Evolutionary conservation across 179 eudicot species (phyloP).

Genomic region (Camellia oleifera): DNA sequence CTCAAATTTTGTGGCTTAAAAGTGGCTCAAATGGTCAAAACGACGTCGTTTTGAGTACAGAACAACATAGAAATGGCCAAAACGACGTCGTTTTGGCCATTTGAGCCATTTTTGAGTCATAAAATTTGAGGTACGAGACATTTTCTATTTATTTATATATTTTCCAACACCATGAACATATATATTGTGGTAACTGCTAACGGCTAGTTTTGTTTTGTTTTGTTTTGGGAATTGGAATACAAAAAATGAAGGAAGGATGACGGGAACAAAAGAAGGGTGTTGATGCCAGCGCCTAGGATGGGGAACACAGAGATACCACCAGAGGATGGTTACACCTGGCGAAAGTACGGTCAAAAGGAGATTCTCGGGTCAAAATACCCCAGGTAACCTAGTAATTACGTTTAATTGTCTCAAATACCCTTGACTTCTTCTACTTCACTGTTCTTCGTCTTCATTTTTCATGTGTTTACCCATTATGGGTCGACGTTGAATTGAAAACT

Average conservation of each 20-base stretch:
- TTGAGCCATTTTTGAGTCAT: too few relatives aligned
- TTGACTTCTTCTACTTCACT: too few relatives aligned
- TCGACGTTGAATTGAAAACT: neutral
- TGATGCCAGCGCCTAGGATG: constrained; percentile 54
- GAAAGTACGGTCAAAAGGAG: constrained; percentile 91
- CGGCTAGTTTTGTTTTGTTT: neutral
- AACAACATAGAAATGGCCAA: too few relatives aligned
- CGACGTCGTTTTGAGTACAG: too few relatives aligned
- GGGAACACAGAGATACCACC: constrained; percentile 87
- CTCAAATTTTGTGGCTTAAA: too few relatives aligned
- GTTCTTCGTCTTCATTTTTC: neutral
- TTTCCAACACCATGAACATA: too few relatives aligned
- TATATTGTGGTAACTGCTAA: neutral
- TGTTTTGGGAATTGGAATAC: neutral
- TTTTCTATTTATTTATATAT: too few relatives aligned
- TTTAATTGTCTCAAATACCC: neutral
- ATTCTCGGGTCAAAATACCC: constrained; percentile 71
- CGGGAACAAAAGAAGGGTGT: constrained; percentile 25
- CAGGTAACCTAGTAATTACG: constrained; percentile 37
- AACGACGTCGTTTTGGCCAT: too few relatives aligned
- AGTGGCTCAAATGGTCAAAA: too few relatives aligned
- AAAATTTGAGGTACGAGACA: too few relatives aligned
- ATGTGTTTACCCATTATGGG: neutral
- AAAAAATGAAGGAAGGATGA: constrained; percentile 42
- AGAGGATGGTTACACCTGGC: constrained; percentile 85